These are phyloP conservation scores for Cicer pinnatifidum DNA, from an alignment of 306 rosid species.

Conservation along the genomic window DNA sequence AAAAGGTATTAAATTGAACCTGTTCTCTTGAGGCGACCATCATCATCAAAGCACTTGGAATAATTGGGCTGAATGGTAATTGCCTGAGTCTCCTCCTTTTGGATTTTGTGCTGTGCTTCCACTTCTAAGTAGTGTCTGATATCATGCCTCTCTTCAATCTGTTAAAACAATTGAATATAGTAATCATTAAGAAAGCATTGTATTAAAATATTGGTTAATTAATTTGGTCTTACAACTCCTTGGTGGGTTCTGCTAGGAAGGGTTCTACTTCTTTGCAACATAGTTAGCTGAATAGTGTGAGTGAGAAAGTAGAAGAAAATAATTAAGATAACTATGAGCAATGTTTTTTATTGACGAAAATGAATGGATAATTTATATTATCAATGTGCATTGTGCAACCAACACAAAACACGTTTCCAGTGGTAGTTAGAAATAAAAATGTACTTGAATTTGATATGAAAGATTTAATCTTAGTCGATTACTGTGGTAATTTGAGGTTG, in stretches of 20 bases:
- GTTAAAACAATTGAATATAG: slow-evolving; percentile 22
- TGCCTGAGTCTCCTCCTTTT: slow-evolving; percentile 52
- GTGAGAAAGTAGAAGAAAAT: neutral
- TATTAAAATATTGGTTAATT: neutral
- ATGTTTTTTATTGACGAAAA: slow-evolving; percentile 12
- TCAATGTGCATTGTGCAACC: neutral
- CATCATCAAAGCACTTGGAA: slow-evolving; percentile 75
- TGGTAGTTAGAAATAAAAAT: neutral
- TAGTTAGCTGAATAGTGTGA: slow-evolving; percentile 30
- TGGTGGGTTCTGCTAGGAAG: slow-evolving; percentile 83
- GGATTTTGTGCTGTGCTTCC: slow-evolving; percentile 59
- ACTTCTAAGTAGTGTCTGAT: slow-evolving; percentile 64
- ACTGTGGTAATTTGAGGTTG: slow-evolving; percentile 5
- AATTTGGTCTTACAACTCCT: slow-evolving; percentile 58
- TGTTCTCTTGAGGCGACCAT: slow-evolving; percentile 81
- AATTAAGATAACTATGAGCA: neutral
- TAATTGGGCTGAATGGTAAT: slow-evolving; percentile 56
- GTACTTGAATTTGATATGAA: neutral
- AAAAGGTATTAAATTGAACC: slow-evolving; percentile 42
- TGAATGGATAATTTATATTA: slow-evolving; percentile 43
- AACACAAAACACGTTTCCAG: slow-evolving; percentile 35
- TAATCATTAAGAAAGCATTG: neutral
- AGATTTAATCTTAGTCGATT: neutral
- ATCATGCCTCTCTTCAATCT: slow-evolving; percentile 73
- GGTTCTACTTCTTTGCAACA: slow-evolving; percentile 76